These are phyloP conservation scores for Phytophthora ramorum DNA, from an alignment of 352 stramenopile species.

Conservation along the genomic window DNA sequence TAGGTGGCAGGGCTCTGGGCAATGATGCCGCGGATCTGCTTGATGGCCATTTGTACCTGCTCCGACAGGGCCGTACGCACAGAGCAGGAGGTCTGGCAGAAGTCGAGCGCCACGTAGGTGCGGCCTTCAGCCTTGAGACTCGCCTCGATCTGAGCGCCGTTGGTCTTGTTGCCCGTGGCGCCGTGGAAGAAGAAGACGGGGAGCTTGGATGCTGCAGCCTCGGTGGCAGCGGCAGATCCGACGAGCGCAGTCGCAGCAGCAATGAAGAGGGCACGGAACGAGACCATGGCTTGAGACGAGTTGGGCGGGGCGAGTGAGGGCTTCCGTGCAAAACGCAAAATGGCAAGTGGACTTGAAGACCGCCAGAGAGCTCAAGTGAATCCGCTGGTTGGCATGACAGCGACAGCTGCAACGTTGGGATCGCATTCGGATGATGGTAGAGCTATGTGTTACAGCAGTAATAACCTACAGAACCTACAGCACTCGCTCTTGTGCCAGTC, in stretches of 20 bases:
- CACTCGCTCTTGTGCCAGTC: too few species aligned
- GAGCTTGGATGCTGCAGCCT: constrained; percentile 35
- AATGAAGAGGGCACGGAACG: constrained; percentile 25
- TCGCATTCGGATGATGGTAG: constrained; percentile 10
- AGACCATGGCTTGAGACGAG: constrained; percentile 26
- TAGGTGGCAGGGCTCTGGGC: constrained; percentile 40
- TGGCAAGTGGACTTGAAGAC: constrained; percentile 8
- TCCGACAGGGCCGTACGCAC: constrained; percentile 38
- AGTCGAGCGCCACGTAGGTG: constrained; percentile 51
- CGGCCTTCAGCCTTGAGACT: constrained; percentile 53
- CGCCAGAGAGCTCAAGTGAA: constrained; percentile 11
- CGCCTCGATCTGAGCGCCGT: constrained; percentile 40
- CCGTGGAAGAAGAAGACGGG: constrained; percentile 70
- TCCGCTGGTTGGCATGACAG: constrained; percentile 15
- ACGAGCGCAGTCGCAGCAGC: constrained; percentile 18
- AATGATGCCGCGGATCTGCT: constrained; percentile 51
- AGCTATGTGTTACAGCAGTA: constrained; percentile 15
- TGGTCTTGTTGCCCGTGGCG: constrained; percentile 40
- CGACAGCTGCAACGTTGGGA: constrained; percentile 15
- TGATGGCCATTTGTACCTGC: constrained; percentile 59
- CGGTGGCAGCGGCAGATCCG: constrained; percentile 19
- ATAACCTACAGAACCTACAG: too few species aligned
- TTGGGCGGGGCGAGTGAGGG: constrained; percentile 11
- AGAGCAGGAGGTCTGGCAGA: constrained; percentile 54
- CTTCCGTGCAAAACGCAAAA: constrained; percentile 29